phyloP scores from a whole-genome alignment of 2,329 filamentous ascomycete species.

The Beauveria sp. region DNA sequence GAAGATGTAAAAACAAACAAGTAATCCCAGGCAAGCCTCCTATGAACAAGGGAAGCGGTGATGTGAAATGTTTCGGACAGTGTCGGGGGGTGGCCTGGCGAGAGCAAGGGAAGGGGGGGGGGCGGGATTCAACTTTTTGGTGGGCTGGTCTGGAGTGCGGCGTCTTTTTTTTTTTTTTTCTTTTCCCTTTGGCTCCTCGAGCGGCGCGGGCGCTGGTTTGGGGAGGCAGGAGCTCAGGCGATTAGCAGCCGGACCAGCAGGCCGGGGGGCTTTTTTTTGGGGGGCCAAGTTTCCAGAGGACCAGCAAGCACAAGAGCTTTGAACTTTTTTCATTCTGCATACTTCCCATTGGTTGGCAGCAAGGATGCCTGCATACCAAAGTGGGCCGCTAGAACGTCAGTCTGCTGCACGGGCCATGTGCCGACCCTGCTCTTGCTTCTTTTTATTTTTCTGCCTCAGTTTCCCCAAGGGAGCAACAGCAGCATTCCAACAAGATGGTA shows the following conservation, averaged over 20 bases:
- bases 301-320: constrained; percentile 25
- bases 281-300: background rate
- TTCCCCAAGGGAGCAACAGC: background rate
- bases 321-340: constrained; percentile 29
- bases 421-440: constrained; percentile 10
- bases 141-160: constrained; percentile 2
- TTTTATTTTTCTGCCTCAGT: background rate
- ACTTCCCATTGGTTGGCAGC: constrained; percentile 26
- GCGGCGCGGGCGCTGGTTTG: background rate
- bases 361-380: constrained; percentile 25
- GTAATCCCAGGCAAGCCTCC: background rate
- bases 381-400: constrained; percentile 26
- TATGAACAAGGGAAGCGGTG: background rate
- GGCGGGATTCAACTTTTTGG: constrained; percentile 8
- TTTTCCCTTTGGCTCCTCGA: background rate
- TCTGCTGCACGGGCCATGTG: constrained; percentile 15
- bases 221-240: constrained; percentile 7
- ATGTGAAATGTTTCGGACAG: constrained; percentile 6
- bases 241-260: background rate
- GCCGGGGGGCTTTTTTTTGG: background rate
- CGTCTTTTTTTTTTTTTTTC: constrained; percentile 7
- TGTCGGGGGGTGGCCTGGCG: background rate
- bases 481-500: background rate
- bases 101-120: constrained; percentile 8
- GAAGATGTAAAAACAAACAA: background rate